phyloP scores from a whole-genome alignment of 2,329 filamentous ascomycete genomes.

The Xylaria hypoxylon region DNA sequence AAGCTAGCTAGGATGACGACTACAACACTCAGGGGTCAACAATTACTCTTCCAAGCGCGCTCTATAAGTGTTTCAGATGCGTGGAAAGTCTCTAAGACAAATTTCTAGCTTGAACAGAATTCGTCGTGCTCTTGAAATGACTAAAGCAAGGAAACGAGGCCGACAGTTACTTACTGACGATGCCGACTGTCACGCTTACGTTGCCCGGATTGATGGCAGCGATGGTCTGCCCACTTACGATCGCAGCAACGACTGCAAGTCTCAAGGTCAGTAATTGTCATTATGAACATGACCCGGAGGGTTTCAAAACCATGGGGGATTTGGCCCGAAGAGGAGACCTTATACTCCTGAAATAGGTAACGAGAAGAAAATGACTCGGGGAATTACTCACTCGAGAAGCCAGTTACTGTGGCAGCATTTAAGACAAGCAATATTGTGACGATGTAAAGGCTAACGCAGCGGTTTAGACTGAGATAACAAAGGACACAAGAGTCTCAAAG shows the following conservation, averaged over 20 bases:
- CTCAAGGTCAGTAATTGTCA: too few relatives aligned
- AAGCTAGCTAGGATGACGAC: conserved; percentile 65
- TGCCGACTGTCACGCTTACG: conserved; percentile 66
- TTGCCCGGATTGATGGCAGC: conserved; percentile 59
- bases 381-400: conserved; percentile 58
- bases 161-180: conserved; percentile 54
- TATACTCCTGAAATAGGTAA: too few relatives aligned
- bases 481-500: neutral
- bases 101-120: too few relatives aligned
- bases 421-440: conserved; percentile 58
- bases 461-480: conserved; percentile 9
- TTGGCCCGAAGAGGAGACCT: too few relatives aligned
- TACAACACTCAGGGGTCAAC: neutral
- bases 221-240: conserved; percentile 67
- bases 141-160: too few relatives aligned
- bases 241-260: conserved; percentile 59
- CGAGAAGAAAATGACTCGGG: too few relatives aligned
- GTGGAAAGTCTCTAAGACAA: neutral
- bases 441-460: conserved; percentile 55
- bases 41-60: neutral
- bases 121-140: too few relatives aligned
- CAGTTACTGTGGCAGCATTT: conserved; percentile 60
- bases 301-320: too few relatives aligned
- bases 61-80: neutral
- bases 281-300: too few relatives aligned